Base-by-base conservation (phyloP, 1,284 basidiomycete species). In the Fereydounia khargensis region DNA sequence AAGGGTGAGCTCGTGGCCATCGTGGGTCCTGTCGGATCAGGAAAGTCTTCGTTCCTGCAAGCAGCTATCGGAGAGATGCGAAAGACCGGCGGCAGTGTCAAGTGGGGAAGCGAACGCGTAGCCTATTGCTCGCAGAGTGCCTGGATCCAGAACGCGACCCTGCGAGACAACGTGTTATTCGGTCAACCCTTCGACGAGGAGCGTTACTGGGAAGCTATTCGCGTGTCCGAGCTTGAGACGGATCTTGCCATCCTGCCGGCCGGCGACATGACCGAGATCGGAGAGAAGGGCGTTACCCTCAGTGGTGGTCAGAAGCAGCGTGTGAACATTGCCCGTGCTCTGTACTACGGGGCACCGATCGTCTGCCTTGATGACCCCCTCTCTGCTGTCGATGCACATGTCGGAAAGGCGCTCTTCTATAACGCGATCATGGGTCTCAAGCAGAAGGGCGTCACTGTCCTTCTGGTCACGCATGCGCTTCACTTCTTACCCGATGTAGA, bases 81-180 rank as follows among this genome's bases (percentile, higher is more conserved):
- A 11, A 47, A 58, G 46, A 56, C 47, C 8, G 17, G 25, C 2
- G 73, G 73, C 10, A 43, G 54, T 3, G 57, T 74, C 9, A 61
- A 50, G 10, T 75, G 70, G 71, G 65, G 68, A n/a, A 55, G 58
- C 20, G 42, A 62, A 35, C 50, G 59, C 21, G 60, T 91, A 1
- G 85, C 83, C 0, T 92, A 91, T 77, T 90, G 87, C 71, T 83
- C 88, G 3, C 89, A 91, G 74, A 84, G 80, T 19, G 86, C 89
- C 2, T 94, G 90, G 89, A 91, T 94, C 42, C 89, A 91, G 73
- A 89, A 88, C 67, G 84, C 85, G 0, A 83, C 85, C 3, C 62
- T 90, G 56, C 84, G 86, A 41, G 59, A 83, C 62, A 74, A 76
- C 46, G 68, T 76, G 20, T 39, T 73, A 19, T 79, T 85, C 76